Conservation (phyloP, 441 rosid species). For the Euphorbia neoarborescens region DNA sequence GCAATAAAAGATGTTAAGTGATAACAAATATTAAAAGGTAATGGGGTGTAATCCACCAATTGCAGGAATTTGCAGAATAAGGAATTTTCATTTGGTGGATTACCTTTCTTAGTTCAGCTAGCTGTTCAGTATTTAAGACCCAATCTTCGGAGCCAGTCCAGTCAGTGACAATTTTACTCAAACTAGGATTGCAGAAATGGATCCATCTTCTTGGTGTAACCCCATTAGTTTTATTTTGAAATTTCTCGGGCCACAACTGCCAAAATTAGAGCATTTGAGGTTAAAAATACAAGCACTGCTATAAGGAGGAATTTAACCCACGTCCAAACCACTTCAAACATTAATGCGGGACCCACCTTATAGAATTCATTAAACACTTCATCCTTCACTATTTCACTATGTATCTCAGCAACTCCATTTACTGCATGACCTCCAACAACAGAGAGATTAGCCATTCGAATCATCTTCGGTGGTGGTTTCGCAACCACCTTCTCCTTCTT, state of each 20-base stretch:
- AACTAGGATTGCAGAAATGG: conserved; percentile 66
- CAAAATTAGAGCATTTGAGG: conserved; percentile 19
- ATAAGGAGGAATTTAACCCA: not conserved
- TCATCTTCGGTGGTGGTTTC: conserved; percentile 54
- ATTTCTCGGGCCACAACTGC: conserved; percentile 88
- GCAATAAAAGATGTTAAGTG: not conserved
- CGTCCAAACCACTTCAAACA: conserved; percentile 6
- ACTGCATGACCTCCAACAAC: conserved; percentile 91
- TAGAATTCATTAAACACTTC: conserved; percentile 80
- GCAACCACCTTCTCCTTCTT: conserved; percentile 30
- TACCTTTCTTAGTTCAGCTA: conserved; percentile 66
- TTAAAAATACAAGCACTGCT: conserved; percentile 5
- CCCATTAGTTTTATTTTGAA: conserved; percentile 93
- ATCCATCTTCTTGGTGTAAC: conserved; percentile 98
- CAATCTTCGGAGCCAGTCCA: conserved; percentile 87
- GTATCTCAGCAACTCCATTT: conserved; percentile 95
- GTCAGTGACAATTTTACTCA: conserved; percentile 67
- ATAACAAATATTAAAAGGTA: not conserved
- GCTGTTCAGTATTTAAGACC: conserved; percentile 66
- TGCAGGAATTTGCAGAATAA: conserved; percentile 6
- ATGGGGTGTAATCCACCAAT: not conserved
- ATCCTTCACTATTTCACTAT: conserved; percentile 79
- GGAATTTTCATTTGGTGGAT: not conserved
- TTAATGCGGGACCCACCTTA: conserved; percentile 35
- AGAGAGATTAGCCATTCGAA: conserved; percentile 93